Evolutionary conservation across 2,329 filamentous ascomycete species (phyloP).

Genomic region (Aspergillus ustus): DNA sequence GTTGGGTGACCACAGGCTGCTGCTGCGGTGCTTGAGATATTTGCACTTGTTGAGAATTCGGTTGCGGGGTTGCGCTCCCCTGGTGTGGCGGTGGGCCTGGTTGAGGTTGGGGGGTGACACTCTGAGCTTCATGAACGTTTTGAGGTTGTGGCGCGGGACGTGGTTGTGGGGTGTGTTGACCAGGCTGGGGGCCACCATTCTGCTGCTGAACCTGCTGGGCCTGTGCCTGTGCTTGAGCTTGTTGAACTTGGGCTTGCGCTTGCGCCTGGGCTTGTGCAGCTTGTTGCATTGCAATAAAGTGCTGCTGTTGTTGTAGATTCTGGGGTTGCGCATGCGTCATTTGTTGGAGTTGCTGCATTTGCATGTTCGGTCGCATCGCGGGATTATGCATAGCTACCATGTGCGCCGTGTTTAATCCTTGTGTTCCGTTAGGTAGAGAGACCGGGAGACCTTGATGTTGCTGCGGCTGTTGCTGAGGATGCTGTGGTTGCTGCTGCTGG

Average conservation of each 20-base stretch:
- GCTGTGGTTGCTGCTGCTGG: conserved; percentile 40
- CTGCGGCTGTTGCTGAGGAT: conserved; percentile 41
- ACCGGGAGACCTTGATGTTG: conserved; percentile 43
- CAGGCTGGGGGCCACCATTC: conserved; percentile 38
- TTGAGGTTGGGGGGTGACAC: conserved; percentile 50
- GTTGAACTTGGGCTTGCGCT: conserved; percentile 28
- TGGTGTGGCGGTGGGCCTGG: conserved; percentile 44
- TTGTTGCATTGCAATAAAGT: conserved; percentile 43
- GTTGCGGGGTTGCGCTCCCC: conserved; percentile 44
- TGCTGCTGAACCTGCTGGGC: conserved; percentile 34
- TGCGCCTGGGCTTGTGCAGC: conserved; percentile 29
- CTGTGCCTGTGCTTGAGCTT: conserved; percentile 31
- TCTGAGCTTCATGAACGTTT: conserved; percentile 47
- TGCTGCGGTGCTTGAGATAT: conserved; percentile 41
- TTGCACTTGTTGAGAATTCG: conserved; percentile 36
- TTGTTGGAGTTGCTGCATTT: conserved; percentile 49
- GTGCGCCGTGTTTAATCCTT: conserved; percentile 47
- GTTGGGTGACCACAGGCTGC: conserved; percentile 39
- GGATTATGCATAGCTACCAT: conserved; percentile 51
- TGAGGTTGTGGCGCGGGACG: conserved; percentile 47
- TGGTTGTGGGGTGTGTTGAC: conserved; percentile 47
- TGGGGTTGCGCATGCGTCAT: conserved; percentile 47
- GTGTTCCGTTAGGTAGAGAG: conserved; percentile 47
- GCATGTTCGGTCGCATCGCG: conserved; percentile 44
- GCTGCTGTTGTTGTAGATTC: conserved; percentile 50